phyloP scores from a whole-genome alignment of 257 asterid species.

The Nicotiana paniculata region DNA sequence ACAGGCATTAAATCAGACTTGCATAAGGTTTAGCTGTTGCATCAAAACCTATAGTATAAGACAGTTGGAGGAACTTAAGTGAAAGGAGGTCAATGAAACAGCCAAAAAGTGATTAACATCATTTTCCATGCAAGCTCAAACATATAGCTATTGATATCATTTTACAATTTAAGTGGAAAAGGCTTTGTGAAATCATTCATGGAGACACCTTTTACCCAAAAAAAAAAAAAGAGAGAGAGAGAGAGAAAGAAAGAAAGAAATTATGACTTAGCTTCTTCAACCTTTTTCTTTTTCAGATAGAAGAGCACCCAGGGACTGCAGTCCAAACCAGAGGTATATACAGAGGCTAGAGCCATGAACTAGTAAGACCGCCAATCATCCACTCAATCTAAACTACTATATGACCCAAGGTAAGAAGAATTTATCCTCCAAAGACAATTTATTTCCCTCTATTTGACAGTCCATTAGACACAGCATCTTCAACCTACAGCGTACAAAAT shows the following conservation, averaged over 20 bases:
- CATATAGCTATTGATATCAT: background rate
- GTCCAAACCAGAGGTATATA: background rate
- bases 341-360: background rate
- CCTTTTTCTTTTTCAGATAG: background rate
- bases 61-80: background rate
- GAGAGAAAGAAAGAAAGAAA: background rate
- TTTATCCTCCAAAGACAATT: background rate
- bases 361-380: background rate
- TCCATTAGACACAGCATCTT: background rate
- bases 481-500: background rate
- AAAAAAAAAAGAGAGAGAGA: no score
- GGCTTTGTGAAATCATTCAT: background rate
- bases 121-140: background rate
- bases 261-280: background rate
- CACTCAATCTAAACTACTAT: background rate
- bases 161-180: background rate
- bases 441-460: background rate
- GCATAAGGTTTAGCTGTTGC: background rate
- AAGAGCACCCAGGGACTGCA: background rate
- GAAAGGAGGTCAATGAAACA: background rate
- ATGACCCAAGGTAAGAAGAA: background rate
- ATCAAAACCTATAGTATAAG: background rate
- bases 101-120: background rate
- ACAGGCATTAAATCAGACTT: background rate
- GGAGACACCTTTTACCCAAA: background rate